Evolutionary conservation across 1,284 basidiomycete species (phyloP).

Genomic region (Phellopilus nigrolimitatus): DNA sequence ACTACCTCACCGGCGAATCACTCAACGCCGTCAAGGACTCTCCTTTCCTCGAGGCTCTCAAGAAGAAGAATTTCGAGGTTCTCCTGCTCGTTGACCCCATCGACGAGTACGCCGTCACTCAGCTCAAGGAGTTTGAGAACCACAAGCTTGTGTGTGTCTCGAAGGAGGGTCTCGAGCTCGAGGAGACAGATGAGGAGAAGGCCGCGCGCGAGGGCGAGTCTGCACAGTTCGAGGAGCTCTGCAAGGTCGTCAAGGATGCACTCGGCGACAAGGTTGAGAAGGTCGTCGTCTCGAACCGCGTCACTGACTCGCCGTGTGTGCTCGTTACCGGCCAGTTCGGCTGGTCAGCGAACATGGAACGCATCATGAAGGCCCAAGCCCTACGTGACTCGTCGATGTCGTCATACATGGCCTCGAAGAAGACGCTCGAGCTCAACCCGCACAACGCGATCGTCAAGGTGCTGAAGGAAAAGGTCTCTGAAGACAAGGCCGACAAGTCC

Average conservation of each 20-base stretch:
- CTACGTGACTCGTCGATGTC: slow-evolving; percentile 99
- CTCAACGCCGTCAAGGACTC: slow-evolving; percentile 90
- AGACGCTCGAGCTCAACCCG: slow-evolving; percentile 98
- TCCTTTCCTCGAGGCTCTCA: slow-evolving; percentile 98
- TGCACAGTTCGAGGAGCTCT: slow-evolving; percentile 83
- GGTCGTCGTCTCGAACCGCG: slow-evolving; percentile 97
- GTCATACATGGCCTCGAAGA: slow-evolving; percentile 98
- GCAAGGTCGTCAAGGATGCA: slow-evolving; percentile 95
- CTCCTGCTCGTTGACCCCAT: slow-evolving; percentile 98
- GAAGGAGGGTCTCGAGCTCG: slow-evolving; percentile 98
- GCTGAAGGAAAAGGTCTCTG: slow-evolving; percentile 89
- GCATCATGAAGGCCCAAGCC: slow-evolving; percentile 99
- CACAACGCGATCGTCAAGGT: slow-evolving; percentile 94
- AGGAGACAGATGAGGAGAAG: slow-evolving; percentile 99
- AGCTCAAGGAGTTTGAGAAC: slow-evolving; percentile 99
- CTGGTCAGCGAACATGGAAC: slow-evolving; percentile 99
- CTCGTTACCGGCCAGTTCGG: slow-evolving; percentile 99
- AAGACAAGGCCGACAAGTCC: slow-evolving; percentile 98
- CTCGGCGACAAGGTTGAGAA: slow-evolving; percentile 99
- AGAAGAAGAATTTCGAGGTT: slow-evolving; percentile 99
- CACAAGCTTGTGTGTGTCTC: slow-evolving; percentile 98
- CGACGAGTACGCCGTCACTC: slow-evolving; percentile 95
- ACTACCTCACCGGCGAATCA: slow-evolving; percentile 99
- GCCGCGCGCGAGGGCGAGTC: slow-evolving; percentile 84
- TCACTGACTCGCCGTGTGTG: slow-evolving; percentile 92